phyloP scores from a whole-genome alignment of 805 yeast species.

The Candida ipomoeae region DNA sequence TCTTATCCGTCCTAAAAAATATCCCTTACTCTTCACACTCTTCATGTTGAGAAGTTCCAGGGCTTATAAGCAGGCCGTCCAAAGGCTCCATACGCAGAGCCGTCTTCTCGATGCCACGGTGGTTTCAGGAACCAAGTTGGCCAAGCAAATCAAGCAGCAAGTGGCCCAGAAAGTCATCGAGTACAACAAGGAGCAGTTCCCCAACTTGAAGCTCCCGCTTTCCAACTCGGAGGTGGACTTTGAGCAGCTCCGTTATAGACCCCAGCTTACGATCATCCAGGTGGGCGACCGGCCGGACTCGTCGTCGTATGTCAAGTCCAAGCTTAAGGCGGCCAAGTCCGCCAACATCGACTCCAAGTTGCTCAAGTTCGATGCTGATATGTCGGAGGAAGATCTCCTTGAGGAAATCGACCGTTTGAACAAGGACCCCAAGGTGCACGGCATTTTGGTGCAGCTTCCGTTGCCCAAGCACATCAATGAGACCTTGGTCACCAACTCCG shows the following conservation, averaged over 20 bases:
- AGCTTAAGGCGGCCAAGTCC: conserved; percentile 82
- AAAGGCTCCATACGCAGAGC: conserved; percentile 11
- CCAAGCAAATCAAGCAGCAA: conserved; percentile 31
- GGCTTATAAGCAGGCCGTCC: conserved; percentile 8
- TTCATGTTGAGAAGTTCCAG: conserved; percentile 13
- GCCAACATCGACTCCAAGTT: conserved; percentile 71
- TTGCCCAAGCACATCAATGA: conserved; percentile 79
- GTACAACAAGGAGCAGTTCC: conserved; percentile 30
- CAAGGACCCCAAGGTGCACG: conserved; percentile 73
- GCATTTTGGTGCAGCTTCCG: conserved; percentile 87
- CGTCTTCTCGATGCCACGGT: conserved; percentile 29
- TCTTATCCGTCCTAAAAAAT: neutral
- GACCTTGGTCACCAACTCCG: conserved; percentile 73
- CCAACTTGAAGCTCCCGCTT: conserved; percentile 16
- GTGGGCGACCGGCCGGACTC: conserved; percentile 91
- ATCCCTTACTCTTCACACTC: too few species aligned
- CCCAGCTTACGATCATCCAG: conserved; percentile 79
- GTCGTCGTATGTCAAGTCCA: conserved; percentile 85
- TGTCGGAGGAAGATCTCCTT: conserved; percentile 58
- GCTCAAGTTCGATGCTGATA: conserved; percentile 58
- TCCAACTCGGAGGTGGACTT: conserved; percentile 19
- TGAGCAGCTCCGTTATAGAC: conserved; percentile 50
- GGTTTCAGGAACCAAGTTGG: conserved; percentile 42
- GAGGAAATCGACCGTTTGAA: conserved; percentile 61
- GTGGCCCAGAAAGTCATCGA: conserved; percentile 39